Conservation (phyloP, 2,329 filamentous ascomycete genomes). For the Keithomyces neogunnii region DNA sequence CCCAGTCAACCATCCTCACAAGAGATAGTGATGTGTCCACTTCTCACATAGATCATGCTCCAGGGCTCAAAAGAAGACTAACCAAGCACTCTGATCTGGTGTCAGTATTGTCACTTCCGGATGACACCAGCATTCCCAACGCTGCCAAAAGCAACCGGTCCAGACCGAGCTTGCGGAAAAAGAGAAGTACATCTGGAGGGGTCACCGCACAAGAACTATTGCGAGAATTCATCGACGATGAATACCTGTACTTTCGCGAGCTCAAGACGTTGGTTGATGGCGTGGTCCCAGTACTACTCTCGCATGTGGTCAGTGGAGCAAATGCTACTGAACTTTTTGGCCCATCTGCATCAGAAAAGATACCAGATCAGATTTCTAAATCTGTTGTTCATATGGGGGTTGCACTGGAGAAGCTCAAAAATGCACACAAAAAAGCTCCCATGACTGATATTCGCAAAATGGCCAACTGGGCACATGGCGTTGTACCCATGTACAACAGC, state of each 20-base stretch:
- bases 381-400: conserved; percentile 94
- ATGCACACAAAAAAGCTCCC: conserved; percentile 72
- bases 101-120: conserved; percentile 74
- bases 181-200: conserved; percentile 55
- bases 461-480: conserved; percentile 71
- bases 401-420: conserved; percentile 74
- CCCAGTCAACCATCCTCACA: conserved; percentile 42
- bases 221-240: conserved; percentile 72
- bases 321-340: conserved; percentile 61
- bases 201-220: conserved; percentile 70
- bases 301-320: conserved; percentile 67
- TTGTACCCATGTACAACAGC: conserved; percentile 70
- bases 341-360: conserved; percentile 40
- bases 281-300: conserved; percentile 85
- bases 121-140: conserved; percentile 44
- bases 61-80: conserved; percentile 61
- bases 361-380: conserved; percentile 59
- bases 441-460: conserved; percentile 63
- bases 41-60: conserved; percentile 30
- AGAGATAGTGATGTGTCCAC: conserved; percentile 28
- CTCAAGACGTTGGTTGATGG: conserved; percentile 89
- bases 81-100: conserved; percentile 93
- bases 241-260: conserved; percentile 81
- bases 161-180: conserved; percentile 68
- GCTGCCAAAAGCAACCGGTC: conserved; percentile 65